These are phyloP conservation scores for Stentor roeselii DNA, from an alignment of 73 alveolate species.

Conservation along the genomic window DNA sequence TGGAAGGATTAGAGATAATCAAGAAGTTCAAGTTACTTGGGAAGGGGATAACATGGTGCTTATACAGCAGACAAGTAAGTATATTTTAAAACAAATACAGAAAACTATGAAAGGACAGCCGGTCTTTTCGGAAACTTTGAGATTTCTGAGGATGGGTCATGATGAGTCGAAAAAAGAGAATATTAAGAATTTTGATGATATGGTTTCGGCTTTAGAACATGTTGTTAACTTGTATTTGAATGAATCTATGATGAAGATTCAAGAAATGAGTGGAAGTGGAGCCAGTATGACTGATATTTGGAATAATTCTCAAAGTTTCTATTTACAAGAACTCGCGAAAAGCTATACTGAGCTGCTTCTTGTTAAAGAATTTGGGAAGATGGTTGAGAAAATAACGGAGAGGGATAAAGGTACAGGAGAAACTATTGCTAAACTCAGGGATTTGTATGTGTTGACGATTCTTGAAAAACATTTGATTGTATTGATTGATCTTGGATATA, in stretches of 20 bases:
- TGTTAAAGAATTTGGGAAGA: neutral
- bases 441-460: neutral
- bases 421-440: neutral
- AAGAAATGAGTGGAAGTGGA: neutral
- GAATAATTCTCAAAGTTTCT: neutral
- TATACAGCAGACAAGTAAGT: constrained; percentile 68
- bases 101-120: constrained; percentile 36
- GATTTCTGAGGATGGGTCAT: neutral
- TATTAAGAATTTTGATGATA: neutral
- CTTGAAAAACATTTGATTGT: neutral
- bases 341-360: neutral
- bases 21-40: constrained; percentile 44
- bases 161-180: neutral
- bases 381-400: neutral
- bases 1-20: constrained; percentile 21
- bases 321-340: neutral
- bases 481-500: neutral
- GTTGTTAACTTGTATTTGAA: neutral
- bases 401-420: neutral
- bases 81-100: constrained; percentile 35
- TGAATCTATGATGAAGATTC: neutral
- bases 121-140: neutral
- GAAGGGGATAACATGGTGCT: constrained; percentile 88
- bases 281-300: neutral
- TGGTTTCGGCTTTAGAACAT: neutral